Base-by-base conservation (phyloP, 1,284 basidiomycete species). In the Cryptococcus jaspeensis region DNA sequence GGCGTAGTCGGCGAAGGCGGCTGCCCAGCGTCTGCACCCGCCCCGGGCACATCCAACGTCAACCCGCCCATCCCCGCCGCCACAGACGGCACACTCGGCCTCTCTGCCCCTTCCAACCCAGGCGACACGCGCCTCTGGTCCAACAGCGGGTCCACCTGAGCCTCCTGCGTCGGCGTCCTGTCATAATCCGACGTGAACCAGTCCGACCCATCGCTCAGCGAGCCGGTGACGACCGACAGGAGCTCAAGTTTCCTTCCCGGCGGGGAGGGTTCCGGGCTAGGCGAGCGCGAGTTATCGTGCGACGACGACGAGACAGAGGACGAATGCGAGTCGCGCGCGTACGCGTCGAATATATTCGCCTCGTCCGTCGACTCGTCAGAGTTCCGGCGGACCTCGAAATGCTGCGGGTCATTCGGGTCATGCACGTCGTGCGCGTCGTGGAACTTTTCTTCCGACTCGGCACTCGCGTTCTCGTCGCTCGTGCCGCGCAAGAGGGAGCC, bases 341-440 rank as follows among this genome's bases (percentile, higher is more conserved):
- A 93, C 2, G 89, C 84, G 65, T 92, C 91, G 70, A 87, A 90
- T 62, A 93, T 92, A 32, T 83, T 83, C 3, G 84, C 77, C 66
- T 92, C 90, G 61, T 90, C 89, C 56, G 84, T 87, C 66, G 85
- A 89, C 2, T 86, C 60, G 87, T 85, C 37, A 83, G 81, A 61
- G 20, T 60, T 55, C 35, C 71, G 53, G 32, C 68, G 56, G 2
- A 64, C 44, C 36, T 69, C 70, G 8, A 68, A 20, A 41, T 67
- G 65, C 35, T 65, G 62, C 28, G 28, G 28, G 8, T 8, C 28
- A 8, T 20, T 25, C 16, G 11, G 20, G 9, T 46, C 44, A 8
- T 48, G 16, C 11, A n/a, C 20, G 11, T 48, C 46, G 5, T 63
- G 58, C 8, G 67, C 61, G 47, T 73, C 71, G 47, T 70, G 64